These are phyloP conservation scores for Fonsecaea pedrosoi DNA, from an alignment of 2,329 filamentous ascomycete species.

Conservation along the genomic window DNA sequence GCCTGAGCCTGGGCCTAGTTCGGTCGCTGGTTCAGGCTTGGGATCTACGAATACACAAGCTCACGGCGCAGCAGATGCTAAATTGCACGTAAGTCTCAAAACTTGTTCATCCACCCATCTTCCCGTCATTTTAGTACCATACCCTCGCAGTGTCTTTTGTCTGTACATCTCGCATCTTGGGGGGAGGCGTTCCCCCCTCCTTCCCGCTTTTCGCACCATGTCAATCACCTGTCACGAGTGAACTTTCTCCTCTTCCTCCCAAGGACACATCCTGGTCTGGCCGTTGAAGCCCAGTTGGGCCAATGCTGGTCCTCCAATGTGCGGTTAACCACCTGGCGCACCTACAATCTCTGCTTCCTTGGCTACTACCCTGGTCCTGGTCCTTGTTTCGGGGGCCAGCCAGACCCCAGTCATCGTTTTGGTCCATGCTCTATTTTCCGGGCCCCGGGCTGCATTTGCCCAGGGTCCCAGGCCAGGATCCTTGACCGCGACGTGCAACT, in stretches of 20 bases:
- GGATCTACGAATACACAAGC: slow-evolving; percentile 4
- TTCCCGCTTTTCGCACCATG: slow-evolving; percentile 3
- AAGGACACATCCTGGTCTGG: slow-evolving; percentile 24
- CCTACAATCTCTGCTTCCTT: slow-evolving; percentile 16
- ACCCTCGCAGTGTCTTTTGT: neutral
- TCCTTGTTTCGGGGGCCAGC: slow-evolving; percentile 1
- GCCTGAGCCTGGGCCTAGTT: slow-evolving; percentile 18
- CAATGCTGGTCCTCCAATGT: slow-evolving; percentile 16
- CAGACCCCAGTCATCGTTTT: neutral
- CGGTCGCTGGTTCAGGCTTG: slow-evolving; percentile 10
- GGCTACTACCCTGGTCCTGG: slow-evolving; percentile 27
- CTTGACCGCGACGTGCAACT: slow-evolving; percentile 11
- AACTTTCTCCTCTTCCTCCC: neutral
- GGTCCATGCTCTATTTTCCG: slow-evolving; percentile 8
- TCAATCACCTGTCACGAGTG: neutral
- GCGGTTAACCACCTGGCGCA: slow-evolving; percentile 11
- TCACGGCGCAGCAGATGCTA: slow-evolving; percentile 10
- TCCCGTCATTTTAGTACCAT: neutral
- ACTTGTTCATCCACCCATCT: neutral
- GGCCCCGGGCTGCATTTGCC: slow-evolving; percentile 11
- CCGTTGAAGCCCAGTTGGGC: slow-evolving; percentile 33
- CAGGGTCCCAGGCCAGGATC: slow-evolving; percentile 16
- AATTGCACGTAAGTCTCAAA: slow-evolving; percentile 32
- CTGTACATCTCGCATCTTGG: neutral
- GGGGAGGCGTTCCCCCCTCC: neutral